These are phyloP conservation scores for Neopestalotiopsis clavispora DNA, from an alignment of 2,329 filamentous ascomycete species.

Conservation along the genomic window DNA sequence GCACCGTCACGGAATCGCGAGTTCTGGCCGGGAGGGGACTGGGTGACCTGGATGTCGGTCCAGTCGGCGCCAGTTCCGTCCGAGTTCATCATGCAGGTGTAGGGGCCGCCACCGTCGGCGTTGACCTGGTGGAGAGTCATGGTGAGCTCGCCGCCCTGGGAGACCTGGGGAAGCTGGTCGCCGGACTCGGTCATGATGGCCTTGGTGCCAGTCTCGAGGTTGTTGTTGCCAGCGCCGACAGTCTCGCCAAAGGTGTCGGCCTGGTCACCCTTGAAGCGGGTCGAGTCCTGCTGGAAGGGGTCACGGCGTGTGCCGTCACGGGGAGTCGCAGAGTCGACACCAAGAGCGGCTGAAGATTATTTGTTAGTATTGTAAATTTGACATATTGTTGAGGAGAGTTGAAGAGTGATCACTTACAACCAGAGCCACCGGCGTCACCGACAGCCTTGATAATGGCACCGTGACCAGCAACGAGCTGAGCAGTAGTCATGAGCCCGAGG, in stretches of 20 bases:
- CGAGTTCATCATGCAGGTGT: constrained; percentile 67
- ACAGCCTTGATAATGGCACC: constrained; percentile 62
- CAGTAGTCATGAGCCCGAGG: constrained; percentile 56
- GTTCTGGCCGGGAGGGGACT: constrained; percentile 55
- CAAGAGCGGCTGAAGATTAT: constrained; percentile 41
- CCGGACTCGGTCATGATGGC: constrained; percentile 64
- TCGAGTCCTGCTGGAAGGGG: constrained; percentile 69
- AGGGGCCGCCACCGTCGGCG: constrained; percentile 68
- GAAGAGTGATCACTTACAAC: constrained; percentile 40
- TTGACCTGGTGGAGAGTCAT: constrained; percentile 74
- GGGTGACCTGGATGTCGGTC: constrained; percentile 58
- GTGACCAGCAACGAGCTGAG: constrained; percentile 64
- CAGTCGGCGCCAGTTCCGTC: constrained; percentile 61
- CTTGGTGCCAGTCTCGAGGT: constrained; percentile 59
- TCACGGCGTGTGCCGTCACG: constrained; percentile 64
- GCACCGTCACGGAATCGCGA: constrained; percentile 50
- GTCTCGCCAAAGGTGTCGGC: constrained; percentile 64
- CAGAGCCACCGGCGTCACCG: constrained; percentile 62
- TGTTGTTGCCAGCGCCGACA: constrained; percentile 59
- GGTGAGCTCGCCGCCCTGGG: constrained; percentile 57
- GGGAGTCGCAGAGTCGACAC: constrained; percentile 59
- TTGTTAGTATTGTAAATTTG: constrained; percentile 13
- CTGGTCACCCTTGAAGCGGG: constrained; percentile 61
- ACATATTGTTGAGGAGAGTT: neutral
- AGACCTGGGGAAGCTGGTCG: constrained; percentile 62